A percentile compares a stretch with the other conserved stretches of the same genome.
Conservation (phyloP, 192 early-diverging fungal species). For the Coemansia sp. region DNA sequence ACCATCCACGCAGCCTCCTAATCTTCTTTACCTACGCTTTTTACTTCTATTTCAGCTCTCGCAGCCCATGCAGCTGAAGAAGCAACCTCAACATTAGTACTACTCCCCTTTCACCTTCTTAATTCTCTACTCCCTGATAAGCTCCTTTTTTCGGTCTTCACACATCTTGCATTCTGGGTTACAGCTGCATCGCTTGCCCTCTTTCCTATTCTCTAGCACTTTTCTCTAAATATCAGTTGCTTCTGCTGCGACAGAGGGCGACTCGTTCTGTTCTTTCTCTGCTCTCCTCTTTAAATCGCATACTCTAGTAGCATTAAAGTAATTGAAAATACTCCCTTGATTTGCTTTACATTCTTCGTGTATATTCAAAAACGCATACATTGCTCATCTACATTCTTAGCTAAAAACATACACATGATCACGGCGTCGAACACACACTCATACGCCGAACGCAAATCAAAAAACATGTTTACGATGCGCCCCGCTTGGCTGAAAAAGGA, state of each 20-base stretch:
- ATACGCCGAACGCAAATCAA: constrained; percentile 47
- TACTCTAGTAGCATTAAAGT: neutral
- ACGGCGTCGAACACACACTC: constrained; percentile 38
- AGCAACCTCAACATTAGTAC: constrained; percentile 4
- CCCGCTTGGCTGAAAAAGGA: constrained; percentile 48
- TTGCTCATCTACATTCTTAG: neutral
- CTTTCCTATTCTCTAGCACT: neutral
- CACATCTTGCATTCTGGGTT: too few relatives aligned
- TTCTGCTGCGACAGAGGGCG: neutral
- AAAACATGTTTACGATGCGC: constrained; percentile 51
- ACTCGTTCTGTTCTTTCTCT: neutral
- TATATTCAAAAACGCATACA: neutral
- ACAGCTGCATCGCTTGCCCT: too few relatives aligned
- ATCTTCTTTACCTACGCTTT: constrained; percentile 5
- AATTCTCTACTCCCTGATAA: neutral
- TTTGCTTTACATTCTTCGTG: neutral
- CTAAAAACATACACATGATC: constrained; percentile 24
- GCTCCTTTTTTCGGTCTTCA: too few relatives aligned
- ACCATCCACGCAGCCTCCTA: constrained; percentile 3
- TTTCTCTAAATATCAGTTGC: neutral
- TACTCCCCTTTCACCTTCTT: neutral
- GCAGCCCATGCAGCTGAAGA: constrained; percentile 5
- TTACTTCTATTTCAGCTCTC: constrained; percentile 5
- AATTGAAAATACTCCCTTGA: neutral
- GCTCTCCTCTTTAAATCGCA: neutral